Conservation (phyloP, 2,329 filamentous ascomycete species). For the Aureobasidium sp. region DNA sequence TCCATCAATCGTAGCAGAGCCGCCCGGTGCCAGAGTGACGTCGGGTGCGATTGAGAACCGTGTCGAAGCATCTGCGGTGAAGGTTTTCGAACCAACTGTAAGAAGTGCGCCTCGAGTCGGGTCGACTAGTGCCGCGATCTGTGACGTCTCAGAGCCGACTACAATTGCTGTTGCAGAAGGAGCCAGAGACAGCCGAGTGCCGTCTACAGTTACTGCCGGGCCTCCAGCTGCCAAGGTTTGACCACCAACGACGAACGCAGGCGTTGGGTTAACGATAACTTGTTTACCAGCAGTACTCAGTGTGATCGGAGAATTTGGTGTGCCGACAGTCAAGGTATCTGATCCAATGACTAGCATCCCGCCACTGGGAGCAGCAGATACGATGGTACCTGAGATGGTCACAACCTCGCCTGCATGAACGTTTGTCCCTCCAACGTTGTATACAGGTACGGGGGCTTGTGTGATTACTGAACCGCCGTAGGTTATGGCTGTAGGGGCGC, state of each 20-base stretch:
- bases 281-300: slow-evolving; percentile 12
- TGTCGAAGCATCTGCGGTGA: slow-evolving; percentile 38
- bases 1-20: slow-evolving; percentile 29
- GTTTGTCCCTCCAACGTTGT: slow-evolving; percentile 23
- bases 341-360: slow-evolving; percentile 19
- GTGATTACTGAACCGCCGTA: slow-evolving; percentile 14
- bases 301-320: not conserved
- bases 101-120: slow-evolving; percentile 18
- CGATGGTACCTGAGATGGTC: slow-evolving; percentile 17
- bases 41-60: slow-evolving; percentile 35
- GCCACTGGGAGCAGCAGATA: slow-evolving; percentile 14
- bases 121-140: slow-evolving; percentile 19
- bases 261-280: slow-evolving; percentile 22
- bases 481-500: slow-evolving; percentile 2
- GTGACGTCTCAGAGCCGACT: slow-evolving; percentile 20
- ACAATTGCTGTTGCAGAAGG: slow-evolving; percentile 30
- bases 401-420: slow-evolving; percentile 22
- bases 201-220: slow-evolving; percentile 28
- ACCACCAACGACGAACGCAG: slow-evolving; percentile 26
- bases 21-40: slow-evolving; percentile 28
- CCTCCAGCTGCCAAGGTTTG: slow-evolving; percentile 30
- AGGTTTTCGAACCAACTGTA: slow-evolving; percentile 31
- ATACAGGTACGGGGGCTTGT: slow-evolving; percentile 17
- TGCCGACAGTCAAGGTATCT: slow-evolving; percentile 8
- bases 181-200: slow-evolving; percentile 24